Evolutionary conservation across 2,329 filamentous ascomycete species (phyloP), one percentile per base, ranked within the genome.

Genomic region (Penicillium paneum): DNA sequence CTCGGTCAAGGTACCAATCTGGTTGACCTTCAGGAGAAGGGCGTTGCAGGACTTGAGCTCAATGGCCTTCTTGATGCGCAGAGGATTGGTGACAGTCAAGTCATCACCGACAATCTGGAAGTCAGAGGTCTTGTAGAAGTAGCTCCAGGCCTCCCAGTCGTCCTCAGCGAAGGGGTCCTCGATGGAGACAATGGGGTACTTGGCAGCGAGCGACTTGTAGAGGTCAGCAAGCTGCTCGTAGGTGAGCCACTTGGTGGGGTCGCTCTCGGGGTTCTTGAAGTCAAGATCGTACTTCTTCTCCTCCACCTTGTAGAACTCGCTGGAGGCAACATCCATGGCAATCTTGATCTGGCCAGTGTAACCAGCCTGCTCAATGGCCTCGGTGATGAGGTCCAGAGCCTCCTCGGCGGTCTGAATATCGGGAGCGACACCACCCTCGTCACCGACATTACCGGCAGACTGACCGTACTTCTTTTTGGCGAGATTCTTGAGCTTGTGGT

Each of bases 121-220:
- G 79, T 97, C 87, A 74, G 91, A 91, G 70, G 90, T 94, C 89
- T 97, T 97, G 89, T 89, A 96, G 88, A 97, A 99, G 88, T 97
- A 96, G 86, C 90, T 96, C 94, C 94, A 99, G 60, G 94, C 94
- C 86, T 97, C 93, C 94, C 94, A 99, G 84, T 99, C 94, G 73
- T 97, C 94, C 86, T 99, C 94, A 64, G 91, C 93, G 80, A 99
- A 99, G 75, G 94, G 94, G 77, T 99, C 94, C 83, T 99, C 94
- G 70, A 99, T 97, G 78, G 86, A 90, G 80, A 97, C 91, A 73
- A 99, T 99, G 71, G 94, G 93, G 83, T 99, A 99, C 83, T 96
- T 97, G 84, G 87, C 84, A 75, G 84, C 83, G 59, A 99, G 87
- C 43, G 86, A 82, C 76, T 89, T 85, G 87, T 99, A 97, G 70